phyloP scores from a whole-genome alignment of 352 stramenopile genomes.

The Pythium angustatum region DNA sequence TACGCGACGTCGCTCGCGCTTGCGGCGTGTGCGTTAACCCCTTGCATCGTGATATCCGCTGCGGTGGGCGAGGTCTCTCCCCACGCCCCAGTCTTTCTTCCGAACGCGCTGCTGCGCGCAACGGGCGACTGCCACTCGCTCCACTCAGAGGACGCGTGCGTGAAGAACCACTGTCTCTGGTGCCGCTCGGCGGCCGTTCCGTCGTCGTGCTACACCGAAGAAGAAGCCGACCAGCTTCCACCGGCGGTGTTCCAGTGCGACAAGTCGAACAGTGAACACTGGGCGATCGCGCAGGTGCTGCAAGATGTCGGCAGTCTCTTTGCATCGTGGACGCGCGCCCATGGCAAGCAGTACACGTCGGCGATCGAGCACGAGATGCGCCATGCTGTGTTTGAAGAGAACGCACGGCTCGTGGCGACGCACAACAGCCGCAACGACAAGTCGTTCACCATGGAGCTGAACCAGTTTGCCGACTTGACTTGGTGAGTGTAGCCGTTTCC shows the following conservation, averaged over 20 bases:
- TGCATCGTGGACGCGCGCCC: conserved; percentile 42
- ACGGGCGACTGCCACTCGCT: conserved; percentile 52
- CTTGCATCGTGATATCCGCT: not conserved
- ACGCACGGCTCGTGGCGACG: conserved; percentile 53
- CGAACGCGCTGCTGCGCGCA: conserved; percentile 11
- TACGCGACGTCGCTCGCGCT: not conserved
- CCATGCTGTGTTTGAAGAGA: conserved; percentile 56
- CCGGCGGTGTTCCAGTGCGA: conserved; percentile 77
- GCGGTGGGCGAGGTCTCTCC: not conserved
- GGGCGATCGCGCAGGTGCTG: conserved; percentile 42
- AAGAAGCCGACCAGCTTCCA: conserved; percentile 65
- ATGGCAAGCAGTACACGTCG: conserved; percentile 56
- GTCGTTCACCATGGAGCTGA: conserved; percentile 72
- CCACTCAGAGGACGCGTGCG: conserved; percentile 48
- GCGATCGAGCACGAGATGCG: conserved; percentile 53
- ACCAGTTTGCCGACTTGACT: conserved; percentile 73
- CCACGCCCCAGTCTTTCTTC: conserved; percentile 37
- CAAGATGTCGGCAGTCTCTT: conserved; percentile 47
- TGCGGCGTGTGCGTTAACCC: not conserved
- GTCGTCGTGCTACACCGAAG: conserved; percentile 73
- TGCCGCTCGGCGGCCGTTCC: conserved; percentile 76
- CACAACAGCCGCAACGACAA: conserved; percentile 56
- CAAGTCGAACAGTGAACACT: conserved; percentile 35
- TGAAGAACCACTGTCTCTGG: conserved; percentile 66
- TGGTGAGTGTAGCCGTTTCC: conserved; percentile 36